A percentile compares a stretch with the other conserved stretches of the same genome.
Evolutionary conservation across 768 basidiomycete species (phyloP).

Genomic region (Pleurotus giganteus): DNA sequence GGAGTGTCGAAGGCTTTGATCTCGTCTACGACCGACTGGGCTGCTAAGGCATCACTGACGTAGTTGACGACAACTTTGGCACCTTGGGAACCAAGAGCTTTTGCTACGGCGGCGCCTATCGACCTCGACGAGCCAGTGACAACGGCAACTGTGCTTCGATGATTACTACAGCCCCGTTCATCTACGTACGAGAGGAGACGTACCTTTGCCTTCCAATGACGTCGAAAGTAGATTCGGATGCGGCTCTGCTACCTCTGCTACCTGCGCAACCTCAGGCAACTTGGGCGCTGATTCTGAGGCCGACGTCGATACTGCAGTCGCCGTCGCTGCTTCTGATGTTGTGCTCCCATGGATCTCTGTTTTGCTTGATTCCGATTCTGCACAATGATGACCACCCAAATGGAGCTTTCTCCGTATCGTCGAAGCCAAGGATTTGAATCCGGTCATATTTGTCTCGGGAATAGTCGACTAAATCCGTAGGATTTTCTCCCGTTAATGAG

Average conservation of each 20-base stretch:
- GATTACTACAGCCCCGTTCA: neutral
- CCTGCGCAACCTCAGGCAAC: neutral
- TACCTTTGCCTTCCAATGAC: constrained; percentile 3
- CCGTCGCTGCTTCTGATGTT: neutral
- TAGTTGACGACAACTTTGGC: constrained; percentile 62
- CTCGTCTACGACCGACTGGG: constrained; percentile 43
- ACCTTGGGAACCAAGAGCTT: constrained; percentile 51
- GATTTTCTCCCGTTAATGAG: no score
- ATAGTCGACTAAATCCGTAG: no score
- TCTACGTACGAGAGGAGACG: neutral
- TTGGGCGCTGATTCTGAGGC: neutral
- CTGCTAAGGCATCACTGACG: constrained; percentile 36
- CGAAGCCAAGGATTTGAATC: constrained; percentile 1
- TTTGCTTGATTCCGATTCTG: neutral
- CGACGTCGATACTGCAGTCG: neutral
- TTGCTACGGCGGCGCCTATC: constrained; percentile 57
- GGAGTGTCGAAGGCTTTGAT: constrained; percentile 31
- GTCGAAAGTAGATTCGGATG: neutral
- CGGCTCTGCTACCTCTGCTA: neutral
- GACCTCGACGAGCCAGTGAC: constrained; percentile 56
- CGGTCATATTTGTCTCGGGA: neutral
- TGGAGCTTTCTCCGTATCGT: constrained; percentile 3
- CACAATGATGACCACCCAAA: neutral
- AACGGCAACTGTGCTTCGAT: neutral
- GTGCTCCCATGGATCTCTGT: neutral